Evolutionary conservation across 2,329 filamentous ascomycete species (phyloP).

Genomic region (Monilinia aucupariae): DNA sequence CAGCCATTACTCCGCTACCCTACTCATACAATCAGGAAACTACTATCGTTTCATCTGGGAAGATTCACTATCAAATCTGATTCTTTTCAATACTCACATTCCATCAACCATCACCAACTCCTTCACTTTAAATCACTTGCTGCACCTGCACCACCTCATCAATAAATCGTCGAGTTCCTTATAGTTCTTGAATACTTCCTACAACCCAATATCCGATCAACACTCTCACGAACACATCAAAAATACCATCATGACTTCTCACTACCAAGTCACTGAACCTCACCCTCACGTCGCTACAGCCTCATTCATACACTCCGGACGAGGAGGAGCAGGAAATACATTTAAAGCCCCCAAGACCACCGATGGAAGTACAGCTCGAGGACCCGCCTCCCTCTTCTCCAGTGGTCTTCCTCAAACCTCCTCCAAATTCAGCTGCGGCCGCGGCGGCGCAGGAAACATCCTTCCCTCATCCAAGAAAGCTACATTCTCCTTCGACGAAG

Average conservation of each 20-base stretch:
- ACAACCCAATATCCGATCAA: neutral
- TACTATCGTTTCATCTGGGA: neutral
- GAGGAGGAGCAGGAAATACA: conserved; percentile 35
- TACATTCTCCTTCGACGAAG: conserved; percentile 35
- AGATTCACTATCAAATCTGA: neutral
- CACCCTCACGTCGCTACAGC: conserved; percentile 30
- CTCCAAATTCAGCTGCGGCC: conserved; percentile 30
- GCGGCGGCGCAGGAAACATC: conserved; percentile 36
- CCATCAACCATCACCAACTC: no score
- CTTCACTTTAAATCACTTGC: no score
- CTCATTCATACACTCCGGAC: conserved; percentile 30
- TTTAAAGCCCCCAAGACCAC: conserved; percentile 32
- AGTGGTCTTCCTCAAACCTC: conserved; percentile 27
- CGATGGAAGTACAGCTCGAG: conserved; percentile 25
- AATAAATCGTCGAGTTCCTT: no score
- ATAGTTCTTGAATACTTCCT: neutral
- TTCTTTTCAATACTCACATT: no score
- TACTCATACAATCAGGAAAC: neutral
- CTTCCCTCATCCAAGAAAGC: conserved; percentile 27
- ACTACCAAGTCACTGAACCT: conserved; percentile 33
- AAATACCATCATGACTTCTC: conserved; percentile 20
- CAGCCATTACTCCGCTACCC: neutral
- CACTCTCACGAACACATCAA: neutral
- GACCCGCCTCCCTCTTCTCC: conserved; percentile 32
- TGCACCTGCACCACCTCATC: no score